A percentile compares a stretch with the other conserved stretches of the same genome.
These are phyloP conservation scores for Atalantia buxifolia DNA, from an alignment of 345 rosid genomes.

Conservation along the genomic window DNA sequence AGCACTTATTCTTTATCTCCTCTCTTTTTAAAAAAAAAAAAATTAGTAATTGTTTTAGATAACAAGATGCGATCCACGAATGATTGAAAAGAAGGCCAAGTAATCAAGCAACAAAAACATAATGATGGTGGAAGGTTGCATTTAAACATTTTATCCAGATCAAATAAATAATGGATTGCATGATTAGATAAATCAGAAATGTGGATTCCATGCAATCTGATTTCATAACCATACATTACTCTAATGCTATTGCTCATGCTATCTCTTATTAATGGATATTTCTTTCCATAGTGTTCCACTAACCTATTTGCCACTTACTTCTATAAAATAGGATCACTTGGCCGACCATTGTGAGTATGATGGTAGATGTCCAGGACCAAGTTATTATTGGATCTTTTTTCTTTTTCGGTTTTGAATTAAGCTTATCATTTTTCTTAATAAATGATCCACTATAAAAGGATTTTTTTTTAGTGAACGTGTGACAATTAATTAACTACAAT, in stretches of 20 bases:
- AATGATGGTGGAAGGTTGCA: not conserved
- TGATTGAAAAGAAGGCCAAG: not conserved
- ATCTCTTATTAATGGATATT: not conserved
- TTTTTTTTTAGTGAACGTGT: no score
- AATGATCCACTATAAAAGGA: no score
- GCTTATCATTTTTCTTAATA: no score
- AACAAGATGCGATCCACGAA: not conserved
- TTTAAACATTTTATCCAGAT: not conserved
- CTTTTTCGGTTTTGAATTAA: no score
- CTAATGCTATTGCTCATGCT: not conserved
- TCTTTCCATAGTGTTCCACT: not conserved
- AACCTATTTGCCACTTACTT: not conserved
- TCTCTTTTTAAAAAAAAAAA: not conserved
- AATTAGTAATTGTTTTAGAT: not conserved
- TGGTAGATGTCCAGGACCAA: no score
- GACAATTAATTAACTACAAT: no score
- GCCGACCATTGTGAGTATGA: no score
- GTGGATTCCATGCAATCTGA: not conserved
- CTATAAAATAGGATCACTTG: not conserved
- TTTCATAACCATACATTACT: not conserved
- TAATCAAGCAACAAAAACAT: not conserved
- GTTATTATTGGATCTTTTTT: no score
- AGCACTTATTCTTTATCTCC: not conserved
- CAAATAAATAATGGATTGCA: not conserved
- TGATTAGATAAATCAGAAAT: not conserved